Evolutionary conservation across 73 alveolate genomes (phyloP).

Genomic region (Uronychia setigera): DNA sequence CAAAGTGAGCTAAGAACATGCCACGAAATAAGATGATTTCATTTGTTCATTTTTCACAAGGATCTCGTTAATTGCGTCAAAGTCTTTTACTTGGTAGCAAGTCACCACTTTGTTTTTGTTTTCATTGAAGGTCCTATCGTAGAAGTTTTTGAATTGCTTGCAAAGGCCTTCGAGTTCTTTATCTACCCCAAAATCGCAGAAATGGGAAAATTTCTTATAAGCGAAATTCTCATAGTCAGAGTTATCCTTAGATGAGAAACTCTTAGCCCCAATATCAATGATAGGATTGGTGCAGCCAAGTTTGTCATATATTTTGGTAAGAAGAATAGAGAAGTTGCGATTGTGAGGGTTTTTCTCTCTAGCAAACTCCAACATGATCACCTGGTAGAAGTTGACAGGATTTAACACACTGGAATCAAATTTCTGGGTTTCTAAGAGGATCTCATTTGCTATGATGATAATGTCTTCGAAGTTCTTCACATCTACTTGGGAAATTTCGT

Average conservation of each 20-base stretch:
- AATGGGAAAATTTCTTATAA: conserved; percentile 45
- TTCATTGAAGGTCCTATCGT: conserved; percentile 36
- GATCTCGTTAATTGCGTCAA: conserved; percentile 36
- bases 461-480: conserved; percentile 41
- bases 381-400: conserved; percentile 41
- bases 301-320: conserved; percentile 29
- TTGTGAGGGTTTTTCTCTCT: conserved; percentile 33
- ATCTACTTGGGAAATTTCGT: conserved; percentile 31
- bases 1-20: conserved; percentile 31
- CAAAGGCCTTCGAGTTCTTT: conserved; percentile 48
- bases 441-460: conserved; percentile 28
- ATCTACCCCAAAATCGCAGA: conserved; percentile 30
- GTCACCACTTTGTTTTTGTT: conserved; percentile 43
- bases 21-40: conserved; percentile 32
- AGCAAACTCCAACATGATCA: conserved; percentile 38
- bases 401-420: conserved; percentile 45
- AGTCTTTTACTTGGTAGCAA: conserved; percentile 36
- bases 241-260: conserved; percentile 15
- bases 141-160: conserved; percentile 38
- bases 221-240: conserved; percentile 50
- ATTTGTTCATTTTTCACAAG: conserved; percentile 38
- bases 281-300: conserved; percentile 34
- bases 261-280: conserved; percentile 16
- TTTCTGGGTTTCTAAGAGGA: conserved; percentile 23
- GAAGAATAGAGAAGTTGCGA: conserved; percentile 39